Evolutionary conservation across 306 rosid species (phyloP), one percentile per base, ranked within the genome.

Genomic region (Rosa persica): DNA sequence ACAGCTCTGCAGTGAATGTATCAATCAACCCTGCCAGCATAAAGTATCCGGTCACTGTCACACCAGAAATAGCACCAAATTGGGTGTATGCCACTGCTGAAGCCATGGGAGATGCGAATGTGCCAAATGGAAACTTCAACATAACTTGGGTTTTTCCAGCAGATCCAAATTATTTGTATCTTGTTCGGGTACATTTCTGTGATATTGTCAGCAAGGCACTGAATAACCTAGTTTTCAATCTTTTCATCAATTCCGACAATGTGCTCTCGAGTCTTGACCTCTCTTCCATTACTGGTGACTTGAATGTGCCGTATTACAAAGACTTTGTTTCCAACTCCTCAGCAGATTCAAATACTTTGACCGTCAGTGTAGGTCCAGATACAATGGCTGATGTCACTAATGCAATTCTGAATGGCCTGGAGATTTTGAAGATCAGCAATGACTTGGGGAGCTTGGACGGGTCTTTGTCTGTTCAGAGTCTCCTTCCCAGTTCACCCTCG

Each of bases 311-410:
- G 48, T 84, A 86, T 76, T 95, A 82, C 72, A 87, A 70, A 74
- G 98, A 95, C 76, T 92, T 83, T 36, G 83, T 95, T 83, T 80
- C 97, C 62, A 88, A 89, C 81, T 86, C 90, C 19, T 83, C 89
- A 7, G 87, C 76, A 0, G 84, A 55, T 73, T 85, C 89, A 11
- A 48, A 67, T 72, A 89, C 85, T 67, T 88, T 95, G 89, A 88
- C 92, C 4, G 91, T 95, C 25, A 95, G 98, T 64, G 90, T 95
- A 48, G 97, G 98, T 72, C 98, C 97, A 23, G 97, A 92, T 87
- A 65, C 83, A 20, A 39, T 72, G 86, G 92, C 97, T 6, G 98
- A 87, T 72, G 55, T 55, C 34, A 74, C 84, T 6, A 88, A 91
- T 79, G 98, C 98, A 65, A 89, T 89, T 55, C 61, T 95, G 89